A percentile compares a stretch with the other conserved stretches of the same genome.
phyloP scores from a whole-genome alignment of 331 rosid genomes.

The Telfairia occidentalis region DNA sequence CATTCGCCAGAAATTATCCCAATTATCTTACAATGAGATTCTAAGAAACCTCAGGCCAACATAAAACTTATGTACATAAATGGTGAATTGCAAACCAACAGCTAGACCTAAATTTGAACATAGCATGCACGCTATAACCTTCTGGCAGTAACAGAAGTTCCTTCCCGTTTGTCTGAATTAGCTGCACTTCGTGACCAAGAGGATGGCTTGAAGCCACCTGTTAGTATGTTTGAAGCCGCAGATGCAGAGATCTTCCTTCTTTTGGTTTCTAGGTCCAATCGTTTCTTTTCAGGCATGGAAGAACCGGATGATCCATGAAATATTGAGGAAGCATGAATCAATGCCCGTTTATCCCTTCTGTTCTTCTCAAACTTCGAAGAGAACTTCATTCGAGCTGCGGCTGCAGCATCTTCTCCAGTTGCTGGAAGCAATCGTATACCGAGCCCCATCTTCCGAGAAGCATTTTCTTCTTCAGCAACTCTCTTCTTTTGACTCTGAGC shows the following conservation, averaged over 20 bases:
- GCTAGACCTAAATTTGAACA: background rate
- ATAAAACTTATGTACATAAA: background rate
- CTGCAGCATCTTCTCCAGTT: slow-evolving; percentile 41
- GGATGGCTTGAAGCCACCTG: slow-evolving; percentile 55
- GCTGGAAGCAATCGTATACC: slow-evolving; percentile 63
- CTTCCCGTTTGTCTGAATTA: slow-evolving; percentile 24
- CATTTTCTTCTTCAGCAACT: slow-evolving; percentile 77
- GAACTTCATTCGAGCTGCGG: slow-evolving; percentile 54
- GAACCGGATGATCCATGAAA: slow-evolving; percentile 41
- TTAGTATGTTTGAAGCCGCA: slow-evolving; percentile 44
- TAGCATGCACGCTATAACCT: slow-evolving; percentile 8
- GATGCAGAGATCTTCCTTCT: slow-evolving; percentile 63
- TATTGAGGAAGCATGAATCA: slow-evolving; percentile 50
- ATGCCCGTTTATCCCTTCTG: slow-evolving; percentile 57
- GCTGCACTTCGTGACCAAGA: slow-evolving; percentile 45
- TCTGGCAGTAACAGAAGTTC: slow-evolving; percentile 23
- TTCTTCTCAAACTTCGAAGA: slow-evolving; percentile 50
- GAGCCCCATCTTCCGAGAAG: slow-evolving; percentile 56
- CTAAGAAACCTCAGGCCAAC: background rate
- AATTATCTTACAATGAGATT: background rate
- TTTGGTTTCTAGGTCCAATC: slow-evolving; percentile 51
- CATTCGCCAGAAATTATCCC: background rate
- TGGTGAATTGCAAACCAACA: background rate
- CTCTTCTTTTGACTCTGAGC: slow-evolving; percentile 80
- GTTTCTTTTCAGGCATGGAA: slow-evolving; percentile 34